These are phyloP conservation scores for Suhomyces anneliseae DNA, from an alignment of 1,139 yeast species.

Conservation along the genomic window DNA sequence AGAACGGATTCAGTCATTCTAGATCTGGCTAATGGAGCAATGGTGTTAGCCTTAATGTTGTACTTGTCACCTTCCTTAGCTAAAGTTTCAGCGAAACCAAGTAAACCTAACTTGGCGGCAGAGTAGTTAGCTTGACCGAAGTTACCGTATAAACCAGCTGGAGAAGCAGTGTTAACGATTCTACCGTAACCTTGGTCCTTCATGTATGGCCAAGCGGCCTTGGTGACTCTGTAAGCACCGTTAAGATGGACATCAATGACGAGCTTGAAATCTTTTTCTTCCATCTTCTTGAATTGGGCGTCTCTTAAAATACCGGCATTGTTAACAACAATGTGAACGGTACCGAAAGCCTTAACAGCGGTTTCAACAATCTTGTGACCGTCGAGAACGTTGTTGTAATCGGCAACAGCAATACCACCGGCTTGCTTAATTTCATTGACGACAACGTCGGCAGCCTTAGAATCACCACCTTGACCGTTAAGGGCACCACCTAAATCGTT, in stretches of 20 bases:
- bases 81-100: conserved; percentile 90
- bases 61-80: conserved; percentile 91
- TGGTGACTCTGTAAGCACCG: conserved; percentile 84
- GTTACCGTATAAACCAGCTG: conserved; percentile 95
- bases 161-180: conserved; percentile 88
- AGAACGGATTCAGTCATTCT: conserved; percentile 92
- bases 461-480: conserved; percentile 64
- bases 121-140: conserved; percentile 97
- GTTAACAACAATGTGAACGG: conserved; percentile 86
- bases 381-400: conserved; percentile 86
- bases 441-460: conserved; percentile 81
- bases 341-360: conserved; percentile 83
- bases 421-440: conserved; percentile 75
- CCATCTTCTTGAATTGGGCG: conserved; percentile 77
- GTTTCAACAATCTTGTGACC: conserved; percentile 86
- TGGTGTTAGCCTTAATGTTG: conserved; percentile 80
- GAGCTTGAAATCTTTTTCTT: conserved; percentile 72
- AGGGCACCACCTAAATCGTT: conserved; percentile 90
- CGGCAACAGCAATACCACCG: conserved; percentile 91
- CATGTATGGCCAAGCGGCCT: conserved; percentile 93
- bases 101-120: conserved; percentile 87
- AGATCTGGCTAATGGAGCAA: conserved; percentile 93
- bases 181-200: conserved; percentile 85
- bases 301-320: conserved; percentile 93
- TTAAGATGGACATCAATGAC: conserved; percentile 85